Evolutionary conservation across 2,329 filamentous ascomycete genomes (phyloP), one percentile per base, ranked within the genome.

Genomic region (Penicillium hesseltinei): DNA sequence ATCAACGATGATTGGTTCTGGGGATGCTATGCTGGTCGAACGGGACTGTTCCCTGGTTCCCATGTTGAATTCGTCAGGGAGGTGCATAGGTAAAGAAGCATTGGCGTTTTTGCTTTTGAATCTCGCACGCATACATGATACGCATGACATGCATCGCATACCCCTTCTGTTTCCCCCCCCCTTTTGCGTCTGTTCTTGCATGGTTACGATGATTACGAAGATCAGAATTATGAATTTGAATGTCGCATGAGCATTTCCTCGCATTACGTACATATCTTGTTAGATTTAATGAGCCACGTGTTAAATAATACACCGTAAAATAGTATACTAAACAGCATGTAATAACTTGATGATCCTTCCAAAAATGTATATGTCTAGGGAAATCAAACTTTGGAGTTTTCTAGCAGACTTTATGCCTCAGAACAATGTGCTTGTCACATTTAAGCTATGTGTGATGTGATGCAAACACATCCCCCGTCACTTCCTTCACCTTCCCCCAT

Each of bases 1-100:
- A 85, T 95, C 47, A 96, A 96, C 71, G 90, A 88, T 19, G 92
- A 96, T 72, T 97, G 92, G 92, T 92, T 84, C 68, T 89, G 88
- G 77, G 93, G 93, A 0, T 86, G 86, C 29, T 97, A 96, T 78
- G 92, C 91, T 76, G 92, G 91, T 0, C 78, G 77, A 25, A 87
- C 85, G 65, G 92, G 91, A 0, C 67, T 97, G 62, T 95, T 97
- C 70, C 92, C 92, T 5, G 87, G 87, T 7, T 83, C 85, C 8
- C 93, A 93, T 80, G 89, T 92, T 27, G 78, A 78, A 63, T 69
- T 86, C 29, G 61, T 83, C 9, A 67, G 65, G 43, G 73, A 75
- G 54, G 64, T 75, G 3, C 39, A 29, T 50, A 61, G 57, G n/a
- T 73, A 63, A 55, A 23, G 33, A 33, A 17, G 25, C 3, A 13